Conservation (phyloP, 306 rosid genomes). For the Ormosia semicastrata region DNA sequence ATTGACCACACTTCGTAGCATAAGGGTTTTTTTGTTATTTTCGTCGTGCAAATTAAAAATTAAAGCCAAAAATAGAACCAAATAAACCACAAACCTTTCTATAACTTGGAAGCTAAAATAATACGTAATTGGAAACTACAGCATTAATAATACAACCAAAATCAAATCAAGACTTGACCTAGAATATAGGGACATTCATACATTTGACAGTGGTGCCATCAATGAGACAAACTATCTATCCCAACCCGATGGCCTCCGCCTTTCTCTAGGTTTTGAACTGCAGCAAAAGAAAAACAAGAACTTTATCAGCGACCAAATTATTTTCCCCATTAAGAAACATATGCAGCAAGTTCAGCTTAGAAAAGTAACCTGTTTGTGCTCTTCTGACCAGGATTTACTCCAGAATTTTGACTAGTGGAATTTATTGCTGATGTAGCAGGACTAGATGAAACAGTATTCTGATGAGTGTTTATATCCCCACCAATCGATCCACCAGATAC, state of each 20-base stretch:
- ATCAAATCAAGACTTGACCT: slow-evolving; percentile 31
- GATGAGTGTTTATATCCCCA: slow-evolving; percentile 45
- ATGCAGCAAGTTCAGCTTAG: background rate
- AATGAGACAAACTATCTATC: slow-evolving; percentile 52
- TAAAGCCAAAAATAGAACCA: background rate
- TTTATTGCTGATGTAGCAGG: slow-evolving; percentile 46
- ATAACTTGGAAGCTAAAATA: slow-evolving; percentile 4
- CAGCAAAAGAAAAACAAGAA: slow-evolving; percentile 33
- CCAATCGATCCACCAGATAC: slow-evolving; percentile 95
- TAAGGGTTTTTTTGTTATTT: background rate
- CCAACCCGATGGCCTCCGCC: slow-evolving; percentile 94
- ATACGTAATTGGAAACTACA: slow-evolving; percentile 8
- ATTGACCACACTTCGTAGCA: background rate
- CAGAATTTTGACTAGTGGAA: slow-evolving; percentile 42
- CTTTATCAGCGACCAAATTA: slow-evolving; percentile 37
- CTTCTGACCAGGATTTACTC: slow-evolving; percentile 48
- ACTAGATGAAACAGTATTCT: slow-evolving; percentile 36
- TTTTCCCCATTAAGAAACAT: background rate
- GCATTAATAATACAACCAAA: slow-evolving; percentile 40
- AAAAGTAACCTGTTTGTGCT: slow-evolving; percentile 59
- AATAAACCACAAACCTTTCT: background rate
- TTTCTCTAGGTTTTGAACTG: slow-evolving; percentile 77
- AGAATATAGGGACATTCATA: slow-evolving; percentile 22
- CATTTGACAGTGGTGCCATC: slow-evolving; percentile 8
- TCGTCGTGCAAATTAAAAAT: background rate